phyloP scores from a whole-genome alignment of 768 basidiomycete genomes.

The Lentinula detonsa region DNA sequence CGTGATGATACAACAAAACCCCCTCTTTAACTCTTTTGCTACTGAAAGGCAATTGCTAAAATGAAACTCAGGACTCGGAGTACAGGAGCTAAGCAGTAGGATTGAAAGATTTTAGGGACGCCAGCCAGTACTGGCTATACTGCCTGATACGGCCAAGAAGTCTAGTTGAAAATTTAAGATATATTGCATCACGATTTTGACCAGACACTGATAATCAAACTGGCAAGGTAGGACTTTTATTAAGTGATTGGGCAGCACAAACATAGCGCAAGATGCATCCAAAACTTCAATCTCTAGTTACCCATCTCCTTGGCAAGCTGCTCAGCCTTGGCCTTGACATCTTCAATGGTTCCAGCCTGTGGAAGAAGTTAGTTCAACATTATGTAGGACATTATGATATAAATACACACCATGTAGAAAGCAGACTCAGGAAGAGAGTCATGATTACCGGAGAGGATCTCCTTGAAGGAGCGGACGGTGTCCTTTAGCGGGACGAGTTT shows the following conservation, averaged over 20 bases:
- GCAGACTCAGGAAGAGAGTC: constrained; percentile 92
- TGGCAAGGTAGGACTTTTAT: background rate
- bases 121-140: too few relatives aligned
- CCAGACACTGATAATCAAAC: too few relatives aligned
- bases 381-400: background rate
- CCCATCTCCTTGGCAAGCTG: constrained; percentile 94
- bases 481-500: constrained; percentile 96
- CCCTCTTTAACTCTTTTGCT: too few relatives aligned
- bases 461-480: constrained; percentile 94
- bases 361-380: constrained; percentile 2
- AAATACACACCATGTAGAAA: constrained; percentile 81
- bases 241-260: background rate
- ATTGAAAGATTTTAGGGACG: too few relatives aligned
- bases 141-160: too few relatives aligned
- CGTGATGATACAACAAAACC: too few relatives aligned
- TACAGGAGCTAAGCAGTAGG: too few relatives aligned
- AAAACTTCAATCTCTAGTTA: constrained; percentile 24
- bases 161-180: too few relatives aligned
- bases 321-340: constrained; percentile 96
- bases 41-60: too few relatives aligned
- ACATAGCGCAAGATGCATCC: background rate
- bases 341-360: constrained; percentile 88
- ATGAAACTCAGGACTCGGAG: too few relatives aligned
- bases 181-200: too few relatives aligned
- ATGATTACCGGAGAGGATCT: constrained; percentile 87